Base-by-base conservation (phyloP, 2,329 filamentous ascomycete species). In the Exutisphaerella laricina region DNA sequence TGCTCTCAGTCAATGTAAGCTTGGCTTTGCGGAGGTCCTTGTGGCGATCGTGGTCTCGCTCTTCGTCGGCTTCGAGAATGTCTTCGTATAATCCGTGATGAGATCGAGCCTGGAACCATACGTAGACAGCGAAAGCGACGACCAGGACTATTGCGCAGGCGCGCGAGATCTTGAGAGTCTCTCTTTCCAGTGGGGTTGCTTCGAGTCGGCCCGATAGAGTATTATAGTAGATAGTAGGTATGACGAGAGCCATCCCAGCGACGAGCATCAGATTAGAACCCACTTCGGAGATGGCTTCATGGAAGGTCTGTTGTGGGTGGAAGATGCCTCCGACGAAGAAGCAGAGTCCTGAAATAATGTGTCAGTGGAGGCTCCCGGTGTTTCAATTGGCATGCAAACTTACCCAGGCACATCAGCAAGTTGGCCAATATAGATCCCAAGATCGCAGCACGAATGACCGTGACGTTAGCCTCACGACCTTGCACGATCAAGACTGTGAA, bases 371-470 rank as follows among this genome's bases (percentile, higher is more conserved):
- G 12, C 10, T 26, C 13, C 10, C 16, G 4, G 4, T 14, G 23
- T 39, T 36, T 28, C 9, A 14, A n/a, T 13, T 4, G 17, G 4
- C 5, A 21, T 14, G 28, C 22, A 14, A 20, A 44, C 53, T 39
- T 43, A 56, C 87, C 87, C n/a, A 92, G 67, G 56, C 87, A 94
- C 4, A 94, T 71, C 33, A 94, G 67, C 68, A 92, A 75, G 21
- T 88, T 94, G 9, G 87, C 86, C 22, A 94, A 65, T 30, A 94
- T 83, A 0, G 84, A 89, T 13, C 88, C 87, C 1, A 94, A 68
- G 46, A 94, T 88, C 13, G 87, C 87, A 37, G 85, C 85, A 59
- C 86, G 80, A 55, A 92, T 86, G 54, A 92, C 82, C n/a, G 49
- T 45, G 5, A 61, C 48, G 16, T 70, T 72, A 1, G 46, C 29